A percentile compares a stretch with the other conserved stretches of the same genome.
These are phyloP conservation scores for Solanum lignicaule DNA, from an alignment of 257 asterid species.

Conservation along the genomic window DNA sequence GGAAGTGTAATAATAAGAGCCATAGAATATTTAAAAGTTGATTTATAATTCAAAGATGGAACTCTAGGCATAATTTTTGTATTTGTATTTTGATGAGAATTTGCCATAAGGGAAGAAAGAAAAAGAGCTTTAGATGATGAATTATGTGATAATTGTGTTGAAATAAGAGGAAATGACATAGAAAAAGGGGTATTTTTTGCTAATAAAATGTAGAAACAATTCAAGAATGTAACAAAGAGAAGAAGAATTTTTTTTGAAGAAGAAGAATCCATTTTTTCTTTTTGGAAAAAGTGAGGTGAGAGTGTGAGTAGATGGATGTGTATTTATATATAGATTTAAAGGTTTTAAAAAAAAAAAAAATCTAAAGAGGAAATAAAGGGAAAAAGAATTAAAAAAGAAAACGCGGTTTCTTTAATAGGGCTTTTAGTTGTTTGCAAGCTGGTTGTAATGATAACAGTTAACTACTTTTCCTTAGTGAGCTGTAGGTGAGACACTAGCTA, in stretches of 20 bases:
- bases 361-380: neutral
- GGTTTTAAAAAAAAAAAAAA: conserved; percentile 1
- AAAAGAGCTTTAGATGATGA: conserved; percentile 16
- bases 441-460: conserved; percentile 1
- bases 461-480: neutral
- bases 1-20: conserved; percentile 72
- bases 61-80: neutral
- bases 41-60: conserved; percentile 31
- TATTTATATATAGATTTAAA: conserved; percentile 23
- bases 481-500: neutral
- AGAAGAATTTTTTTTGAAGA: conserved; percentile 4
- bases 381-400: neutral
- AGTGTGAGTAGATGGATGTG: conserved; percentile 1
- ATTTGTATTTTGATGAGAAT: neutral
- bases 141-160: conserved; percentile 26
- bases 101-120: conserved; percentile 17
- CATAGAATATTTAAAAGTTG: conserved; percentile 64
- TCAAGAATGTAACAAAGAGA: neutral
- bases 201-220: neutral
- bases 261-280: conserved; percentile 23
- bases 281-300: neutral
- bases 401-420: conserved; percentile 2
- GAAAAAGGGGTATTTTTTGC: conserved; percentile 9
- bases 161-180: conserved; percentile 39
- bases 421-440: neutral